These are phyloP conservation scores for Talaromyces liani DNA, from an alignment of 495 filamentous ascomycete species.

Conservation along the genomic window DNA sequence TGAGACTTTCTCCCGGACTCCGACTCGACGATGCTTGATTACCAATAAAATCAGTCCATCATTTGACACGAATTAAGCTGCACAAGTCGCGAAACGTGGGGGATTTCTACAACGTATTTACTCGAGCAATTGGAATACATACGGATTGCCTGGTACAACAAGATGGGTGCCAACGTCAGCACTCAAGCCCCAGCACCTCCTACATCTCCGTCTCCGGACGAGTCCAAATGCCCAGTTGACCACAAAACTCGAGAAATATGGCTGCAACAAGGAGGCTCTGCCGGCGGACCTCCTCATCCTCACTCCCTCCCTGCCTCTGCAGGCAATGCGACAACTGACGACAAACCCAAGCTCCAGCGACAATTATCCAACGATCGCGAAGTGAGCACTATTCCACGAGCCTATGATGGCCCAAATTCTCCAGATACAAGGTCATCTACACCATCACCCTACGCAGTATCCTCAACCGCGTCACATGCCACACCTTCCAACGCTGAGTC, in stretches of 20 bases:
- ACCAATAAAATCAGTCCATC: background rate
- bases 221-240: slow-evolving; percentile 71
- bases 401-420: slow-evolving; percentile 27
- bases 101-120: background rate
- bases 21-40: background rate
- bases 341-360: slow-evolving; percentile 30
- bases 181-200: slow-evolving; percentile 26
- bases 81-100: background rate
- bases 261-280: slow-evolving; percentile 45
- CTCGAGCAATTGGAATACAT: background rate
- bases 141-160: background rate
- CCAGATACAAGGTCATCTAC: slow-evolving; percentile 4
- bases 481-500: slow-evolving; percentile 60
- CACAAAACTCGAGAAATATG: slow-evolving; percentile 77
- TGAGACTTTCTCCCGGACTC: slow-evolving; percentile 1
- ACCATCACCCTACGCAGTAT: slow-evolving; percentile 23
- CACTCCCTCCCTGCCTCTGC: slow-evolving; percentile 21
- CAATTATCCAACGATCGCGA: slow-evolving; percentile 55
- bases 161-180: slow-evolving; percentile 36
- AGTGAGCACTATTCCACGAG: slow-evolving; percentile 76
- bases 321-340: slow-evolving; percentile 12
- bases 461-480: slow-evolving; percentile 33
- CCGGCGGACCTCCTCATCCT: slow-evolving; percentile 21
- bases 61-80: background rate
- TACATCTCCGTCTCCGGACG: slow-evolving; percentile 18